A percentile compares a stretch with the other conserved stretches of the same genome.
Conservation (phyloP, 2,329 filamentous ascomycete genomes). For the Lecanicillium sp. region DNA sequence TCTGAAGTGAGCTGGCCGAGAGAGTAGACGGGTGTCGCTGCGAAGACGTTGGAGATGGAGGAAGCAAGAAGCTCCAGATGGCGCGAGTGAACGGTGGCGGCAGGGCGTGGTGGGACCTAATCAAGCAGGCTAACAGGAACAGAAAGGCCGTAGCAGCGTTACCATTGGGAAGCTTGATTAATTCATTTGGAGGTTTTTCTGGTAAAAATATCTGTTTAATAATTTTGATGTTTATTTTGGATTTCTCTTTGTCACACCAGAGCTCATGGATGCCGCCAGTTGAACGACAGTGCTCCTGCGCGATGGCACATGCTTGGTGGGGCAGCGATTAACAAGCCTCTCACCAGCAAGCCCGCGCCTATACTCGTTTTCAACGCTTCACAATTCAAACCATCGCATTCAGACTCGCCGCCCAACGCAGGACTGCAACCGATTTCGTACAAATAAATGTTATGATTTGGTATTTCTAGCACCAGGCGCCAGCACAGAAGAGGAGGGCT, state of each 20-base stretch:
- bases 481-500: not conserved
- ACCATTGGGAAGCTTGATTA: not conserved
- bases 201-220: too few species aligned
- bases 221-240: too few species aligned
- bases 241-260: too few species aligned
- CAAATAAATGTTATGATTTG: not conserved
- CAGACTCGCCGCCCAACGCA: not conserved
- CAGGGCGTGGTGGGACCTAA: not conserved
- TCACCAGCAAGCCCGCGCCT: too few species aligned
- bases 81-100: not conserved
- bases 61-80: not conserved
- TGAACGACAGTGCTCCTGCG: not conserved
- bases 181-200: too few species aligned
- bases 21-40: too few species aligned
- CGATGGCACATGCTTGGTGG: not conserved
- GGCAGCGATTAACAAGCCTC: slow-evolving; percentile 5
- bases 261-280: not conserved
- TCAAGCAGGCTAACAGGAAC: not conserved
- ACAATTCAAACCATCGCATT: not conserved
- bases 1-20: too few species aligned
- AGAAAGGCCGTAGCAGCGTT: not conserved
- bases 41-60: slow-evolving; percentile 1
- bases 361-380: not conserved
- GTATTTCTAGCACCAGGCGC: not conserved
- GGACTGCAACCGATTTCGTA: not conserved